phyloP scores from a whole-genome alignment of 2,329 filamentous ascomycete species.

The Gaeumannomyces tritici region DNA sequence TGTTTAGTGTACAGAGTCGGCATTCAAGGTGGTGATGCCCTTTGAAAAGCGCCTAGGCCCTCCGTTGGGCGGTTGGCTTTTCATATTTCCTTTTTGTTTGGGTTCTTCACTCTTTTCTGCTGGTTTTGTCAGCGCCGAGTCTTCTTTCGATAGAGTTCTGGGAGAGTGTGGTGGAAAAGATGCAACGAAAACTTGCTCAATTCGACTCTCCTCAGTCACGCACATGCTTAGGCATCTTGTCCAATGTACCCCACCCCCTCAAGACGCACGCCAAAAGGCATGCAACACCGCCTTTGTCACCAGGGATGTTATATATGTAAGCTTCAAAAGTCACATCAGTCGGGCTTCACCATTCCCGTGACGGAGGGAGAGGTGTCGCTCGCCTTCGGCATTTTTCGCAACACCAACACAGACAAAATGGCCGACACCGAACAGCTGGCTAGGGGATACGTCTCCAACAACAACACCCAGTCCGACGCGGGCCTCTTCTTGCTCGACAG shows the following conservation, averaged over 20 bases:
- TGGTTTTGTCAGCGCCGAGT: no score
- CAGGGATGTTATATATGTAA: not conserved
- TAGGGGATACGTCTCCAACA: constrained; percentile 15
- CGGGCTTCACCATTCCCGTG: no score
- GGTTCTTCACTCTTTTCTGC: no score
- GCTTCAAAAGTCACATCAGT: not conserved
- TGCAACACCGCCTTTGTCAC: not conserved
- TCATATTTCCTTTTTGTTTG: no score
- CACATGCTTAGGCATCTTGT: no score
- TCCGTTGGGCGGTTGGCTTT: no score
- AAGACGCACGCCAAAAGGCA: not conserved
- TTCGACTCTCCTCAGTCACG: not conserved
- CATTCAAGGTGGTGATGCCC: no score
- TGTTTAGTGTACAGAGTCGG: no score
- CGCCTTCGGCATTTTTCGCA: no score
- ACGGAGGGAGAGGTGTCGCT: no score
- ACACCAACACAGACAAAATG: no score
- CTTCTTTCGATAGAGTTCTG: not conserved
- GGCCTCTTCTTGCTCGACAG: constrained; percentile 15
- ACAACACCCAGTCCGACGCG: constrained; percentile 15
- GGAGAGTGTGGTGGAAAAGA: not conserved
- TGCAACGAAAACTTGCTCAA: not conserved
- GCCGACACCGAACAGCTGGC: constrained; percentile 12
- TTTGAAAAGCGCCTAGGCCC: no score
- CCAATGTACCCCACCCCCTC: not conserved